A percentile compares a stretch with the other conserved stretches of the same genome.
phyloP scores from a whole-genome alignment of 306 rosid genomes.

The Quercus glauca region DNA sequence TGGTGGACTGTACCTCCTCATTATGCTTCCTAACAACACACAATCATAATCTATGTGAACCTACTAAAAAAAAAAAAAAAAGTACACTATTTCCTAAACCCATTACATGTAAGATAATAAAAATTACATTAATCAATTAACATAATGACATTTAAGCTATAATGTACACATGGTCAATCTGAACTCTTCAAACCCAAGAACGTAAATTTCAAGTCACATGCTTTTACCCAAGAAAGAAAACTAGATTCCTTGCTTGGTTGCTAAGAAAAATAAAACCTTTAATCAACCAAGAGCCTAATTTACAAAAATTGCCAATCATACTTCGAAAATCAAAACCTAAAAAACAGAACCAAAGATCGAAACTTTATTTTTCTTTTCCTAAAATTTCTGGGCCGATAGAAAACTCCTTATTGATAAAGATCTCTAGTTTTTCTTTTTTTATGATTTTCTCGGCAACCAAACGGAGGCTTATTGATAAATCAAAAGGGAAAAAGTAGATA shows the following conservation, averaged over 20 bases:
- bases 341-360: neutral
- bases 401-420: neutral
- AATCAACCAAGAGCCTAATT: neutral
- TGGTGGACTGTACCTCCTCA: slow-evolving; percentile 95
- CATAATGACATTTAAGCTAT: neutral
- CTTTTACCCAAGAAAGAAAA: neutral
- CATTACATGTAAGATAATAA: neutral
- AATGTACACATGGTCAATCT: neutral
- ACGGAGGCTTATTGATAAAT: neutral
- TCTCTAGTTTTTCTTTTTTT: neutral
- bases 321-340: neutral
- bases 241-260: neutral
- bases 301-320: neutral
- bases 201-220: neutral
- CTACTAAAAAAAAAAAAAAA: neutral
- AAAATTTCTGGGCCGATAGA: neutral
- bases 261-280: neutral
- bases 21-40: slow-evolving; percentile 9
- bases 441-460: neutral
- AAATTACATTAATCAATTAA: neutral
- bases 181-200: neutral
- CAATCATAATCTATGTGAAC: neutral
- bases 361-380: neutral
- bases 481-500: neutral
- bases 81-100: neutral